Evolutionary conservation across 495 filamentous ascomycete species (phyloP).

Genomic region (Neurospora pannonica): DNA sequence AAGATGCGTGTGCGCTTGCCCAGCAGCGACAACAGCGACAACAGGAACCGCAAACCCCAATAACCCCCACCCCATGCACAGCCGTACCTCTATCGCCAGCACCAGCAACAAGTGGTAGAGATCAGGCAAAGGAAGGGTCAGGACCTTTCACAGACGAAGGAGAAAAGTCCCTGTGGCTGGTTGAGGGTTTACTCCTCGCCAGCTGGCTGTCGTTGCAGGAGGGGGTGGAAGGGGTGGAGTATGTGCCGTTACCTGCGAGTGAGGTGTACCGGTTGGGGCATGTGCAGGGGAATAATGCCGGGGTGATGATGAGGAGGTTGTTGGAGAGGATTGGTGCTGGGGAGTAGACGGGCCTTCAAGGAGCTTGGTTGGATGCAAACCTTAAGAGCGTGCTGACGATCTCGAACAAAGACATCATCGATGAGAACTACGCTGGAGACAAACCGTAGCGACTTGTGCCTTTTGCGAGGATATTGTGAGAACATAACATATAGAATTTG

Average conservation of each 20-base stretch:
- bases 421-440: no score
- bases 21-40: background rate
- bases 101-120: no score
- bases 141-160: conserved; percentile 8
- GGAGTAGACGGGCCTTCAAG: no score
- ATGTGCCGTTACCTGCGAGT: background rate
- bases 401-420: no score
- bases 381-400: no score
- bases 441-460: no score
- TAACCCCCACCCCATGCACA: background rate
- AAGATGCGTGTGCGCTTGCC: background rate
- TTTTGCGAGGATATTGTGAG: no score
- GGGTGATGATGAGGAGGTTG: conserved; percentile 9
- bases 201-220: conserved; percentile 8
- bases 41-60: background rate
- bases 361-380: no score
- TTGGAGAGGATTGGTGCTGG: background rate
- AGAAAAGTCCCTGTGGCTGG: conserved; percentile 7
- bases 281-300: background rate
- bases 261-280: background rate
- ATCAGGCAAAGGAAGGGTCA: no score
- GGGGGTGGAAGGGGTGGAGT: conserved; percentile 10
- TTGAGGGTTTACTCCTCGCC: conserved; percentile 4
- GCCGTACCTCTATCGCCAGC: background rate
- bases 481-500: no score